These are phyloP conservation scores for Coemansia sp. DNA, from an alignment of 192 early-diverging fungal species.

Conservation along the genomic window DNA sequence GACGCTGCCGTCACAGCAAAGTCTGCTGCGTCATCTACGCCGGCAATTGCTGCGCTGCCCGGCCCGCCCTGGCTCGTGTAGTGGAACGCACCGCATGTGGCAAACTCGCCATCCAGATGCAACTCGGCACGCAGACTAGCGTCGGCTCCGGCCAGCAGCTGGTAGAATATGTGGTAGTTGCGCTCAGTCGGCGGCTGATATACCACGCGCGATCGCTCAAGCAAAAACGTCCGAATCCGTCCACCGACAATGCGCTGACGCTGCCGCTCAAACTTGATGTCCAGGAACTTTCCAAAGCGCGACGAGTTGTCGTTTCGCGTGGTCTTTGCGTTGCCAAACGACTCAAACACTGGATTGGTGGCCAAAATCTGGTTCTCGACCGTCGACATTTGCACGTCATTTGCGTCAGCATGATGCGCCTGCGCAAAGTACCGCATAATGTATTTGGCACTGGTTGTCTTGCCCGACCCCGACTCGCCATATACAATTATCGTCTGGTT, in stretches of 20 bases:
- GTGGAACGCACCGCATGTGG: slow-evolving; percentile 57
- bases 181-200: slow-evolving; percentile 66
- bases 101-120: slow-evolving; percentile 64
- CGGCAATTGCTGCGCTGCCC: slow-evolving; percentile 47
- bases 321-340: slow-evolving; percentile 88
- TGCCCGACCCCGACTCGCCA: slow-evolving; percentile 96
- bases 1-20: slow-evolving; percentile 71
- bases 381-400: slow-evolving; percentile 45
- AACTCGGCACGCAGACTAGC: slow-evolving; percentile 71
- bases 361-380: slow-evolving; percentile 63
- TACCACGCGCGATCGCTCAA: slow-evolving; percentile 86
- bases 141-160: slow-evolving; percentile 80
- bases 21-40: slow-evolving; percentile 61
- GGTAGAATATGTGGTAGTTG: slow-evolving; percentile 97
- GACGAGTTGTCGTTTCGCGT: slow-evolving; percentile 80
- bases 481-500: slow-evolving; percentile 99
- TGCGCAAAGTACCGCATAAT: slow-evolving; percentile 97
- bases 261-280: slow-evolving; percentile 82
- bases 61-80: slow-evolving; percentile 54
- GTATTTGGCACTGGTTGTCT: slow-evolving; percentile 94
- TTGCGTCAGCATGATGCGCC: slow-evolving; percentile 67
- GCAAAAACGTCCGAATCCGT: slow-evolving; percentile 79
- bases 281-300: slow-evolving; percentile 80
- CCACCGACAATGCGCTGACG: slow-evolving; percentile 82
- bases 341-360: slow-evolving; percentile 77